These are phyloP conservation scores for Fusarium citri DNA, from an alignment of 2,329 filamentous ascomycete species.

Conservation along the genomic window DNA sequence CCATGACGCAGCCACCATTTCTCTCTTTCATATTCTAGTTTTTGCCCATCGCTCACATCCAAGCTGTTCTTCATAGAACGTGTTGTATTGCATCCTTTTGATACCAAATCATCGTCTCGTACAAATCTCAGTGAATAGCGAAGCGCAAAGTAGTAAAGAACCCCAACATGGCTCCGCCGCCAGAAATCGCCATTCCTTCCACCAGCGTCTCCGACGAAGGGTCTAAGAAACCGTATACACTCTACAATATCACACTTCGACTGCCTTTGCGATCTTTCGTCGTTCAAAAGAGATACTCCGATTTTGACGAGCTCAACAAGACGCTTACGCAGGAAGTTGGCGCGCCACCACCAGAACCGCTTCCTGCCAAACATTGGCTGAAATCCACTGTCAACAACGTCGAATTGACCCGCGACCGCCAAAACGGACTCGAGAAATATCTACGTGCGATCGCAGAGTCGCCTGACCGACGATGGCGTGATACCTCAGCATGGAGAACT, in stretches of 20 bases:
- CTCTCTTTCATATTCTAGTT: slow-evolving; percentile 23
- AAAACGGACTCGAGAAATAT: slow-evolving; percentile 75
- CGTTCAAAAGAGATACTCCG: slow-evolving; percentile 84
- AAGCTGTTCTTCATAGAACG: neutral
- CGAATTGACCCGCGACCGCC: slow-evolving; percentile 77
- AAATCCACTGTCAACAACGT: slow-evolving; percentile 76
- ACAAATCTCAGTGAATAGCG: neutral
- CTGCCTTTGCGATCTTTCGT: slow-evolving; percentile 81
- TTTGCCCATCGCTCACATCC: slow-evolving; percentile 1
- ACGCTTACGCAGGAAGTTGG: slow-evolving; percentile 70
- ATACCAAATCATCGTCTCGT: neutral
- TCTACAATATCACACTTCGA: slow-evolving; percentile 82
- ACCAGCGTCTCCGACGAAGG: slow-evolving; percentile 67
- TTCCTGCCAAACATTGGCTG: slow-evolving; percentile 83
- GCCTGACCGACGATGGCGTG: slow-evolving; percentile 81
- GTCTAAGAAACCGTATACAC: slow-evolving; percentile 74
- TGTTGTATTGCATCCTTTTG: neutral
- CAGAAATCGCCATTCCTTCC: slow-evolving; percentile 76
- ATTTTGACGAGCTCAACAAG: slow-evolving; percentile 76
- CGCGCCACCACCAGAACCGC: slow-evolving; percentile 71
- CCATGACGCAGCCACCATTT: slow-evolving; percentile 36
- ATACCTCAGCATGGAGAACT: slow-evolving; percentile 76
- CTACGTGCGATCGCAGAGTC: slow-evolving; percentile 77
- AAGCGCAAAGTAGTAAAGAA: slow-evolving; percentile 4
- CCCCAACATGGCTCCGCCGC: slow-evolving; percentile 69